Conservation (phyloP, 2,329 filamentous ascomycete genomes). For the Arthroderma sp. region DNA sequence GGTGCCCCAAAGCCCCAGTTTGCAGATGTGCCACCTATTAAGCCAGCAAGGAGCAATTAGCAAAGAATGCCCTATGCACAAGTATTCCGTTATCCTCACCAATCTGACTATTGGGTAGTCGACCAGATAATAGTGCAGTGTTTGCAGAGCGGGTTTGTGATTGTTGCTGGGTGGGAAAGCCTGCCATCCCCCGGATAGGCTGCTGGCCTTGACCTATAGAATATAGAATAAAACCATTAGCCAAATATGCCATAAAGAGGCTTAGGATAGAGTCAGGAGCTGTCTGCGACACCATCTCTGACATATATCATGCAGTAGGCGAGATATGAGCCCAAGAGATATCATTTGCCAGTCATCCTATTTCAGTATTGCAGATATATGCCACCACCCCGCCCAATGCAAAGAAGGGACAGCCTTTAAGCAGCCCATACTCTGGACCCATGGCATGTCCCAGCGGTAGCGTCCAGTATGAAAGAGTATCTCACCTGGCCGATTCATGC, state of each 20-base stretch:
- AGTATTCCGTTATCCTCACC: constrained; percentile 28
- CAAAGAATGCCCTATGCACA: not conserved
- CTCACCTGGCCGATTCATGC: constrained; percentile 42
- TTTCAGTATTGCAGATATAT: not conserved
- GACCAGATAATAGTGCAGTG: constrained; percentile 36
- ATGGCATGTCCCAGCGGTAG: not conserved
- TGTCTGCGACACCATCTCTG: not conserved
- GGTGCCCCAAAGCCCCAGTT: constrained; percentile 48
- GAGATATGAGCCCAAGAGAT: not conserved
- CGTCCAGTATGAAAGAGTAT: constrained; percentile 11
- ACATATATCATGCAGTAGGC: not conserved
- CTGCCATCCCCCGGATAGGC: constrained; percentile 42
- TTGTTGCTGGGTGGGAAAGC: constrained; percentile 43
- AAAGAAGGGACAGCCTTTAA: not conserved
- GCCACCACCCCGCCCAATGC: not conserved
- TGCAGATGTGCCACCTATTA: constrained; percentile 38
- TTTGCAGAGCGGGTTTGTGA: constrained; percentile 32
- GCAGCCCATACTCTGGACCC: not conserved
- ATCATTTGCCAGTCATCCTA: not conserved
- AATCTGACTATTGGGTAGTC: constrained; percentile 44
- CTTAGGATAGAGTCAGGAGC: not conserved
- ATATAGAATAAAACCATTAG: not conserved
- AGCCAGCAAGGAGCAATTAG: constrained; percentile 5
- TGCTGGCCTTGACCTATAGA: constrained; percentile 38
- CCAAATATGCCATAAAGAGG: not conserved